Conservation (phyloP, 495 filamentous ascomycete species). For the Thozetella sp. region DNA sequence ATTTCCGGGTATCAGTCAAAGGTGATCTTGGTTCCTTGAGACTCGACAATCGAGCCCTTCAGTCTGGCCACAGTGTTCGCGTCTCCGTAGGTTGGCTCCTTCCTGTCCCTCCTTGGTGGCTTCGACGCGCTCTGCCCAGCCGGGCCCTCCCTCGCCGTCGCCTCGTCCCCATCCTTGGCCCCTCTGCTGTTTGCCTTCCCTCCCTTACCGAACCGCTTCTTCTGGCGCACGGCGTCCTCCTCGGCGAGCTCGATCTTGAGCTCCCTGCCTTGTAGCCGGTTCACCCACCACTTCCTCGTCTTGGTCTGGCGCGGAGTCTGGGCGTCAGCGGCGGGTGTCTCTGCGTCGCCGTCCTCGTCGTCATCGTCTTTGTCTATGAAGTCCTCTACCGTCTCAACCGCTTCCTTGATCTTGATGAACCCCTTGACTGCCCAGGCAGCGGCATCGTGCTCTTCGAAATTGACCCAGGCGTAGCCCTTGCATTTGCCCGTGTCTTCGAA, state of each 20-base stretch:
- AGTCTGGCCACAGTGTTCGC: constrained; percentile 48
- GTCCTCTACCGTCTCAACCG: constrained; percentile 51
- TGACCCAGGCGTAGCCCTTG: constrained; percentile 95
- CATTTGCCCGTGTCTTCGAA: constrained; percentile 98
- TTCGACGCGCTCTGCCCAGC: not conserved
- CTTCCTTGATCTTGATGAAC: constrained; percentile 66
- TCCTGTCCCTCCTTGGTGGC: constrained; percentile 23
- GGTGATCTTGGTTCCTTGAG: constrained; percentile 79
- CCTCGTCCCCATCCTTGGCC: not conserved
- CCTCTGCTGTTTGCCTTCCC: constrained; percentile 16
- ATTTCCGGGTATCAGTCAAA: constrained; percentile 59
- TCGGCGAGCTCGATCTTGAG: constrained; percentile 93
- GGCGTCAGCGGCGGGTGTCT: constrained; percentile 10
- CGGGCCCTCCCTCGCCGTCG: constrained; percentile 8
- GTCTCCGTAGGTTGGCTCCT: constrained; percentile 25
- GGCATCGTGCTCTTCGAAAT: constrained; percentile 76
- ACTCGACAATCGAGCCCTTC: constrained; percentile 77
- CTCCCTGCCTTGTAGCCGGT: constrained; percentile 73
- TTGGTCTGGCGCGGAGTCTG: constrained; percentile 22
- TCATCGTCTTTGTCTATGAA: constrained; percentile 58
- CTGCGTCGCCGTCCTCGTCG: constrained; percentile 34
- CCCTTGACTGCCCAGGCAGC: constrained; percentile 82
- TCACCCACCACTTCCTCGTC: constrained; percentile 78
- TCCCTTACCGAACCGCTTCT: constrained; percentile 88
- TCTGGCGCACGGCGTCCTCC: constrained; percentile 82